Evolutionary conservation across 305 asterid genomes (phyloP), one percentile per base, ranked within the genome.

Genomic region (Fraxinus xanthoxyloides): DNA sequence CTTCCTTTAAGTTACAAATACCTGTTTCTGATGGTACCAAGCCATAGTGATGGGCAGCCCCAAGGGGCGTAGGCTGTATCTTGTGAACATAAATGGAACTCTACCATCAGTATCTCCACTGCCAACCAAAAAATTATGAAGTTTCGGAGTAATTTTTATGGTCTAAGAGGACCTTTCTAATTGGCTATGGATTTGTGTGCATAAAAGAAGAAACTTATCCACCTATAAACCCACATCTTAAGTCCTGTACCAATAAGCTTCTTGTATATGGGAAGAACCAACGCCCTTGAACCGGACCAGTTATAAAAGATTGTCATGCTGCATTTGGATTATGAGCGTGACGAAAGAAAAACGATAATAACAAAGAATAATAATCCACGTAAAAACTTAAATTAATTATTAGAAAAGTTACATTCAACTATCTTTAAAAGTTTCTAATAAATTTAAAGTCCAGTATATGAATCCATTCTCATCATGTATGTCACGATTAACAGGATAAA

Each of bases 31-130:
- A 78, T 94, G 94, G 91, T 92, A 95, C 99, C 99, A 95, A 21
- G 99, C 99, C 99, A 95, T 69, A 93, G 87, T 90, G 79, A 95
- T 92, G 23, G 90, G 88, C 61, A 95, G 91, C 34, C 90, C 94
- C 79, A 95, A 84, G 7, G 90, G 79, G 83, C 91, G 89, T 75
- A 95, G 85, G 80, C 99, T 91, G 72, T 94, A 95, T 83, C 96
- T 90, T 17, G 98, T 95, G 3, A 97, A 94, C 86, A 95, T 77
- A 13, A 95, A 93, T 0, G 99, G 97, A 72, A 95, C 94, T 85
- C 99, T 87, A 38, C 99, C 99, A 78, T 95, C 97, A 0, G 96
- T 95, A 75, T 95, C 98, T 63, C 99, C 98, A n/a, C 99, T 93
- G 88, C 78, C 40, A 84, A n/a, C n/a, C n/a, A n/a, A n/a, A n/a